These are phyloP conservation scores for Penicillium janthinellum DNA, from an alignment of 2,329 filamentous ascomycete species.

Conservation along the genomic window DNA sequence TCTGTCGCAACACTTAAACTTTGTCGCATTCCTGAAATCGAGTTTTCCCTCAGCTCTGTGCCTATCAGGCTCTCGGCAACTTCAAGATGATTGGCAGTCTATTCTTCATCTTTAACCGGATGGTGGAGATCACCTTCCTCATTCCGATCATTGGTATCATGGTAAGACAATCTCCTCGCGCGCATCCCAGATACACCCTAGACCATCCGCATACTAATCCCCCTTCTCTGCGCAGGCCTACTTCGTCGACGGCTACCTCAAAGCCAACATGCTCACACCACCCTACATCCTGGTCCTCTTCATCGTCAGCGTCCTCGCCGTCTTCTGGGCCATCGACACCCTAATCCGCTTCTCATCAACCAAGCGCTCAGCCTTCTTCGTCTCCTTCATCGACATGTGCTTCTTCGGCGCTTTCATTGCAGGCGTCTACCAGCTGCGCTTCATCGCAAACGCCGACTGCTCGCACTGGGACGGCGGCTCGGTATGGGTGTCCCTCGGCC, in stretches of 20 bases:
- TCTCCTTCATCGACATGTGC: conserved; percentile 62
- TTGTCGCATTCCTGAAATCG: conserved; percentile 26
- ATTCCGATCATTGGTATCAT: conserved; percentile 66
- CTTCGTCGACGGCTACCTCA: conserved; percentile 63
- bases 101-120: conserved; percentile 63
- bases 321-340: conserved; percentile 64
- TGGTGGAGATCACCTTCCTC: conserved; percentile 63
- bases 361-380: conserved; percentile 60
- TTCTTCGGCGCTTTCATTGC: conserved; percentile 67
- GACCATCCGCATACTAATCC: conserved; percentile 9
- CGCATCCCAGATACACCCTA: not conserved
- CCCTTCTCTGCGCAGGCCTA: conserved; percentile 46
- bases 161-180: conserved; percentile 35
- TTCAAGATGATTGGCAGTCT: conserved; percentile 57
- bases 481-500: conserved; percentile 63
- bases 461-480: conserved; percentile 55
- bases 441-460: conserved; percentile 67
- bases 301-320: conserved; percentile 63
- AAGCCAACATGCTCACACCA: conserved; percentile 60
- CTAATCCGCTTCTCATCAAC: conserved; percentile 62
- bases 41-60: conserved; percentile 1
- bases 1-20: not conserved
- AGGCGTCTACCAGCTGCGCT: conserved; percentile 59
- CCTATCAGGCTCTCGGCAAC: conserved; percentile 14
- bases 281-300: conserved; percentile 64